A percentile compares a stretch with the other conserved stretches of the same genome.
Evolutionary conservation across 768 basidiomycete species (phyloP).

Genomic region (Infundibulicybe gibba): DNA sequence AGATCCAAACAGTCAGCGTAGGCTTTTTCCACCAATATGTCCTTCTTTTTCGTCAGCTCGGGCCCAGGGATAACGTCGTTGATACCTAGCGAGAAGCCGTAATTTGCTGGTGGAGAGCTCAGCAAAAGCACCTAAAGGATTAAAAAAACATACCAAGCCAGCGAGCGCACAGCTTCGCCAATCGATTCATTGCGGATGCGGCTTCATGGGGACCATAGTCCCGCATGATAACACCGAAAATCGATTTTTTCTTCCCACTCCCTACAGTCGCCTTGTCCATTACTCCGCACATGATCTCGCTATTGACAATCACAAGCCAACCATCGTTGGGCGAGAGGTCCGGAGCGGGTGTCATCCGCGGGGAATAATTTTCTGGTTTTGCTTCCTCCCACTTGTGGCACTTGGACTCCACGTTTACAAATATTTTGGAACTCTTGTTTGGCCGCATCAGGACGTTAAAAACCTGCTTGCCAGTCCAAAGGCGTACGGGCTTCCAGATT

Average conservation of each 20-base stretch:
- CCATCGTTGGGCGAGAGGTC: constrained; percentile 97
- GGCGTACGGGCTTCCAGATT: constrained; percentile 85
- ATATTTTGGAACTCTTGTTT: constrained; percentile 74
- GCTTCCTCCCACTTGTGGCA: constrained; percentile 89
- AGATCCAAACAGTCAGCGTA: constrained; percentile 85
- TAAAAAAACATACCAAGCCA: constrained; percentile 66
- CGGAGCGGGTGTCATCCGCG: constrained; percentile 56
- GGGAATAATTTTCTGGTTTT: constrained; percentile 55
- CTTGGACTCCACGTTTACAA: constrained; percentile 95
- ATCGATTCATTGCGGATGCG: constrained; percentile 90
- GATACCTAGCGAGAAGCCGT: constrained; percentile 96
- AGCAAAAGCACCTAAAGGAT: background rate
- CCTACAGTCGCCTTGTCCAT: constrained; percentile 99
- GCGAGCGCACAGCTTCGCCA: constrained; percentile 93
- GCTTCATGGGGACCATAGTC: constrained; percentile 97
- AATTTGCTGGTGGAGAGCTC: constrained; percentile 66
- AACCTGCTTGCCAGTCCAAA: constrained; percentile 99
- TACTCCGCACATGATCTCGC: constrained; percentile 98
- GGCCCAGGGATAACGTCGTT: constrained; percentile 98
- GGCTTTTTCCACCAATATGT: constrained; percentile 80
- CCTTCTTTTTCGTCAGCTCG: constrained; percentile 75
- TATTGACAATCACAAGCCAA: constrained; percentile 95
- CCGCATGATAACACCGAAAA: constrained; percentile 95
- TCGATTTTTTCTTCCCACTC: constrained; percentile 98
- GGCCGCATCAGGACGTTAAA: constrained; percentile 97